A percentile compares a stretch with the other conserved stretches of the same genome.
phyloP scores from a whole-genome alignment of 1,284 basidiomycete genomes.

The Rhodotorula sp. region DNA sequence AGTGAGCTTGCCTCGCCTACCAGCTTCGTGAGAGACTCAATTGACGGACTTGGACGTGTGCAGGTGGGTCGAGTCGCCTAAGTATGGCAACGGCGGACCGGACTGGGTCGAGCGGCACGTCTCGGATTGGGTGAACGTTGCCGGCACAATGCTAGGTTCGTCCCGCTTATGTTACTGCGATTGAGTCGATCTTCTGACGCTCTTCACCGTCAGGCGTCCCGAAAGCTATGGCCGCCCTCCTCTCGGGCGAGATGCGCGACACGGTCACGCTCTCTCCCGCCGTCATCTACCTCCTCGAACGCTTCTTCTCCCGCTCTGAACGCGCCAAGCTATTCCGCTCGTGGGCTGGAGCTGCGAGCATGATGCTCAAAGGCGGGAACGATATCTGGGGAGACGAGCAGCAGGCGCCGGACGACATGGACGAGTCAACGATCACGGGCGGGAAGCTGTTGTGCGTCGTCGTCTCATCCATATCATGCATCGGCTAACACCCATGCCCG shows the following conservation, averaged over 20 bases:
- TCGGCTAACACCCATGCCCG: neutral
- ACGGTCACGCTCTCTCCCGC: constrained; percentile 53
- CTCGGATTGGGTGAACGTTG: constrained; percentile 63
- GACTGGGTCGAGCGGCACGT: constrained; percentile 82
- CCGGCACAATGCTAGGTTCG: constrained; percentile 71
- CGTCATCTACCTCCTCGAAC: constrained; percentile 57
- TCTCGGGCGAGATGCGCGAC: constrained; percentile 85
- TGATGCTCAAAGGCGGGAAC: constrained; percentile 49
- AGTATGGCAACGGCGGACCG: constrained; percentile 77
- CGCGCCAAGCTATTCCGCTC: constrained; percentile 86
- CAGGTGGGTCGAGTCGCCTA: constrained; percentile 78
- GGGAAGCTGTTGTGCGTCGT: constrained; percentile 37
- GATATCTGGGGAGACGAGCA: constrained; percentile 71
- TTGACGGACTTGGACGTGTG: neutral
- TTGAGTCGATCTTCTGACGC: constrained; percentile 1
- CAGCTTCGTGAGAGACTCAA: neutral
- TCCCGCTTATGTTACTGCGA: constrained; percentile 15
- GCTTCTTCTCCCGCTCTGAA: constrained; percentile 86
- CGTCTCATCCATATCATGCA: neutral
- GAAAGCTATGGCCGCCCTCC: constrained; percentile 93
- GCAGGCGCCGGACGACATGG: constrained; percentile 70
- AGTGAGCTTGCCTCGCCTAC: constrained; percentile 48
- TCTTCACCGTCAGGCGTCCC: constrained; percentile 52
- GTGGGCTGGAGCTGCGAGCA: constrained; percentile 77
- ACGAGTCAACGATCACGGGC: constrained; percentile 51